Evolutionary conservation across 2,329 filamentous ascomycete species (phyloP).

Genomic region (Colletotrichum lentis): DNA sequence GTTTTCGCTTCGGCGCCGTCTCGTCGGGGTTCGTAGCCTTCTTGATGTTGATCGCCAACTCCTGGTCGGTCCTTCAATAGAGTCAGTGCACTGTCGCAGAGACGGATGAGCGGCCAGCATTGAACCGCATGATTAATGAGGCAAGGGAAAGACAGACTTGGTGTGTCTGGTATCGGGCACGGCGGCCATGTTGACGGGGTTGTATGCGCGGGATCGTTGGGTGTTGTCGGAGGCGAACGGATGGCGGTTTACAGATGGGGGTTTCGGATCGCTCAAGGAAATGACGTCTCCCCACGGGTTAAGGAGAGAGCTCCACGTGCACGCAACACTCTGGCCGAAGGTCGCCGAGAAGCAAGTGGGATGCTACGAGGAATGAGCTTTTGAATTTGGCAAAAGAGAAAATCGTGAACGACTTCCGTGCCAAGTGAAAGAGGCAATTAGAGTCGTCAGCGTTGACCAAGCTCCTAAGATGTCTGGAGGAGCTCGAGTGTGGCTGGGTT

Average conservation of each 20-base stretch:
- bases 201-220: slow-evolving; percentile 25
- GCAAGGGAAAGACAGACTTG: slow-evolving; percentile 28
- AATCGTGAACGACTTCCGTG: slow-evolving; percentile 22
- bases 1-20: slow-evolving; percentile 79
- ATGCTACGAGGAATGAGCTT: not conserved
- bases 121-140: not conserved
- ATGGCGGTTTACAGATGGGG: not conserved
- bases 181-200: slow-evolving; percentile 35
- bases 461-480: slow-evolving; percentile 27
- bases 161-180: slow-evolving; percentile 37
- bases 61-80: slow-evolving; percentile 68
- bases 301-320: slow-evolving; percentile 32
- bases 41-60: slow-evolving; percentile 74
- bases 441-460: slow-evolving; percentile 39
- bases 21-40: slow-evolving; percentile 76
- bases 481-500: slow-evolving; percentile 38
- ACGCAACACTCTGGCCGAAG: slow-evolving; percentile 12
- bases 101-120: not conserved
- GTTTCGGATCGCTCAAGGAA: slow-evolving; percentile 29
- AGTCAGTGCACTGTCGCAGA: slow-evolving; percentile 28
- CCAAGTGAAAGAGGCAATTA: slow-evolving; percentile 31
- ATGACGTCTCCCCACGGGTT: slow-evolving; percentile 29
- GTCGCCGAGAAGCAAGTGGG: not conserved
- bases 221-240: slow-evolving; percentile 15
- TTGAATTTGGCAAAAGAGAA: slow-evolving; percentile 12